These are phyloP conservation scores for Cryptococcus wingfieldii DNA, from an alignment of 1,284 basidiomycete species.

Conservation along the genomic window DNA sequence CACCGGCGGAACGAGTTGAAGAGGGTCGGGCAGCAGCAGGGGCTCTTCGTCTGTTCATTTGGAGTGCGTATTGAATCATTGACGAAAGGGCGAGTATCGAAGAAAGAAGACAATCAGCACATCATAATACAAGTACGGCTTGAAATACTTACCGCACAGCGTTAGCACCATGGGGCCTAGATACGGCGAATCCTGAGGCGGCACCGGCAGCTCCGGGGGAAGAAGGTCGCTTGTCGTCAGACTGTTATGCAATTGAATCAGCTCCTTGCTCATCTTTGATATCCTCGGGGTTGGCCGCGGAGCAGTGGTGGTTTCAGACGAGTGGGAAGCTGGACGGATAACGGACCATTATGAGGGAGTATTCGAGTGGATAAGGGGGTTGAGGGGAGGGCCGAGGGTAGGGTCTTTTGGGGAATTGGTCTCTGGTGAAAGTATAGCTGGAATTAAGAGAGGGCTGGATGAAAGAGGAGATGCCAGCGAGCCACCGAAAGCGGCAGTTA, in stretches of 20 bases:
- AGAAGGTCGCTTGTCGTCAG: constrained; percentile 39
- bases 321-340: neutral
- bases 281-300: neutral
- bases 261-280: too few species aligned
- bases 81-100: neutral
- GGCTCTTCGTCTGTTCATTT: constrained; percentile 67
- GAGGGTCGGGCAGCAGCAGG: constrained; percentile 72
- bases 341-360: constrained; percentile 9
- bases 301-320: neutral
- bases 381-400: neutral
- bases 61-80: neutral
- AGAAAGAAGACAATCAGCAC: neutral
- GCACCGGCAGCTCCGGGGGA: constrained; percentile 36
- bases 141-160: constrained; percentile 40
- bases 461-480: neutral
- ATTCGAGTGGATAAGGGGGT: neutral
- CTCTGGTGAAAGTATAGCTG: neutral
- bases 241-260: constrained; percentile 14
- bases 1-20: constrained; percentile 85
- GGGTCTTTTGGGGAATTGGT: neutral
- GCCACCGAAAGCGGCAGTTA: neutral
- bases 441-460: neutral
- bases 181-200: constrained; percentile 37
- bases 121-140: neutral
- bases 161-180: constrained; percentile 45